Conservation (phyloP, 345 rosid species). For the Euphorbia lathyris region DNA sequence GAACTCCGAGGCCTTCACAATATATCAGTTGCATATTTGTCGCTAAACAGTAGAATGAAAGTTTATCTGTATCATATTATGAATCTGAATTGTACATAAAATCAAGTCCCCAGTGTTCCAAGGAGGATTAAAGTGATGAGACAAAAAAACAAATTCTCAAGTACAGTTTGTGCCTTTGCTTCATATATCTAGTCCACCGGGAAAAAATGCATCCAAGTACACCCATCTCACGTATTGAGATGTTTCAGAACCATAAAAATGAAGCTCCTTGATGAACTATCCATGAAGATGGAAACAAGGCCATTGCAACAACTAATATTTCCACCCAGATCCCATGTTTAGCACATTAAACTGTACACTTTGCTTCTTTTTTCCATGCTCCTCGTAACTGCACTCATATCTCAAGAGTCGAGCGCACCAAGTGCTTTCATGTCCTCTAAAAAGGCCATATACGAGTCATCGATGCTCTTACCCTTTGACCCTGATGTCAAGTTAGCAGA, state of each 20-base stretch:
- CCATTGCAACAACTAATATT: neutral
- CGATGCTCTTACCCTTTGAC: conserved; percentile 68
- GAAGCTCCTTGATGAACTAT: neutral
- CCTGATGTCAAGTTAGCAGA: conserved; percentile 38
- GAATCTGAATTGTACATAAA: neutral
- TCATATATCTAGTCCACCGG: neutral
- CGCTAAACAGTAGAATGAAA: neutral
- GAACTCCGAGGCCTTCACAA: neutral
- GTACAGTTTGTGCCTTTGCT: neutral
- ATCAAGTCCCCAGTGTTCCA: neutral
- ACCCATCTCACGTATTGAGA: conserved; percentile 2
- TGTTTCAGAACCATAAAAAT: neutral
- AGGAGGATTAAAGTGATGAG: neutral
- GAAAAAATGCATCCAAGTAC: neutral
- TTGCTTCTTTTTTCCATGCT: neutral
- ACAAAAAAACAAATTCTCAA: neutral
- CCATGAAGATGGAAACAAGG: neutral
- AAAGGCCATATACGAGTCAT: conserved; percentile 83
- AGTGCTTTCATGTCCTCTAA: conserved; percentile 99
- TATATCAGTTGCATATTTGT: neutral
- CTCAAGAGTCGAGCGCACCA: conserved; percentile 85
- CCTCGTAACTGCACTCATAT: neutral
- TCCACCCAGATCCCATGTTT: neutral
- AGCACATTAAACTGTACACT: conserved; percentile 7
- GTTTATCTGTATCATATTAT: neutral